Conservation (phyloP, 371 early-diverging fungal species). For the Mortierella sp. region DNA sequence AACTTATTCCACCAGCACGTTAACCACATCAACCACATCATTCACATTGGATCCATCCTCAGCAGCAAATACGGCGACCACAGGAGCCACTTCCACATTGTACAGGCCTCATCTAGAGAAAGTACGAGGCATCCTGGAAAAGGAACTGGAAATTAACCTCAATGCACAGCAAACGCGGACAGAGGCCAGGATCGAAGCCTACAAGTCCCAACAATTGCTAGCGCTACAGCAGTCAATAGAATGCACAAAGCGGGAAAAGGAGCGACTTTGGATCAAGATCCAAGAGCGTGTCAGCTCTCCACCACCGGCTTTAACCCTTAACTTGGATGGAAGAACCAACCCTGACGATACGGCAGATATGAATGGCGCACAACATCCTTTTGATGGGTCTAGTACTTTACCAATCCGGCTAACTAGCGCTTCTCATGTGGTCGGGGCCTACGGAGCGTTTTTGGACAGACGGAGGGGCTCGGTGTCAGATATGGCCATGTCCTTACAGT, state of each 20-base stretch:
- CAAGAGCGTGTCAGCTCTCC: conserved; percentile 28
- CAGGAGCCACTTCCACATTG: background rate
- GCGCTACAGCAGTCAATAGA: conserved; percentile 37
- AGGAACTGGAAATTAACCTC: conserved; percentile 38
- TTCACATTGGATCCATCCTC: background rate
- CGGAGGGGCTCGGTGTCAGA: conserved; percentile 28
- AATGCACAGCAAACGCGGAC: conserved; percentile 38
- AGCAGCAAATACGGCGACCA: background rate
- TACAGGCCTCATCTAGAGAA: conserved; percentile 40
- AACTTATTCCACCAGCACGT: background rate
- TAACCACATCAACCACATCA: background rate
- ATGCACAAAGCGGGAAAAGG: conserved; percentile 43
- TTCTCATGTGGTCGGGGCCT: conserved; percentile 25
- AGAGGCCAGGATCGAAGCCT: conserved; percentile 48
- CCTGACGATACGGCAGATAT: conserved; percentile 3
- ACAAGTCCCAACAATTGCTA: conserved; percentile 41
- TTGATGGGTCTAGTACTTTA: conserved; percentile 35
- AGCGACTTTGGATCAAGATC: conserved; percentile 34
- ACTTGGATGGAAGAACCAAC: background rate
- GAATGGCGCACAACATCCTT: conserved; percentile 25
- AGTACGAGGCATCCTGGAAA: conserved; percentile 36
- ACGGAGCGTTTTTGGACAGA: conserved; percentile 27
- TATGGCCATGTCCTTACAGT: conserved; percentile 41
- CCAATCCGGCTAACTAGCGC: conserved; percentile 44
- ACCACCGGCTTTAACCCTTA: conserved; percentile 12